These are phyloP conservation scores for Colletotrichum chlorophyti DNA, from an alignment of 2,329 filamentous ascomycete species.

Conservation along the genomic window DNA sequence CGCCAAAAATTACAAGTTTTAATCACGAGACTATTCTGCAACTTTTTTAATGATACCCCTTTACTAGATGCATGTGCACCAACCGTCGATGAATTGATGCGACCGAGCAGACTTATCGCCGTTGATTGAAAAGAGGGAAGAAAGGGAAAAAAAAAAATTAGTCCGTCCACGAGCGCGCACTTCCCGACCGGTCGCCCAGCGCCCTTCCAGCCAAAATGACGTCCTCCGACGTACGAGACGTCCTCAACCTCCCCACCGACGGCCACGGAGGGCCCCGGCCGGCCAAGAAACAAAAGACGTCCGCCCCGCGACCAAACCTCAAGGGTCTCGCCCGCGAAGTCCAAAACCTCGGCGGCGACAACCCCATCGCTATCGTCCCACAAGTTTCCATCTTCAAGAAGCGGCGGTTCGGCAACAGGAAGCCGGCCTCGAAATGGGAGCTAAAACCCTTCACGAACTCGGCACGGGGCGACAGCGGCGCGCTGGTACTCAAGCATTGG, in stretches of 20 bases:
- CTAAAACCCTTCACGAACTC: conserved; percentile 77
- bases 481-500: conserved; percentile 81
- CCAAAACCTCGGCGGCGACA: conserved; percentile 70
- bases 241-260: conserved; percentile 79
- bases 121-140: background rate
- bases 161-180: too few species aligned
- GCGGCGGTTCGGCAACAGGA: conserved; percentile 59
- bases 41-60: conserved; percentile 2
- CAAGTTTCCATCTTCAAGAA: conserved; percentile 67
- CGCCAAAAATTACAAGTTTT: background rate
- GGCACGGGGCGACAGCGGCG: conserved; percentile 70
- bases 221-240: conserved; percentile 84
- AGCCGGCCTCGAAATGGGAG: conserved; percentile 69
- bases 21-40: background rate
- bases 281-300: conserved; percentile 77
- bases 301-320: conserved; percentile 64
- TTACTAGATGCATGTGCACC: conserved; percentile 5
- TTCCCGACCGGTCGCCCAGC: background rate
- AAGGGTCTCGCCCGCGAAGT: conserved; percentile 72
- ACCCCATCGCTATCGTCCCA: conserved; percentile 71
- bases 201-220: conserved; percentile 58
- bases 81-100: conserved; percentile 4
- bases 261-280: conserved; percentile 58
- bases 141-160: conserved; percentile 10
- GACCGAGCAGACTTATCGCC: background rate